A percentile compares a stretch with the other conserved stretches of the same genome.
Conservation (phyloP, 441 rosid species). For the Croton laevigatus region DNA sequence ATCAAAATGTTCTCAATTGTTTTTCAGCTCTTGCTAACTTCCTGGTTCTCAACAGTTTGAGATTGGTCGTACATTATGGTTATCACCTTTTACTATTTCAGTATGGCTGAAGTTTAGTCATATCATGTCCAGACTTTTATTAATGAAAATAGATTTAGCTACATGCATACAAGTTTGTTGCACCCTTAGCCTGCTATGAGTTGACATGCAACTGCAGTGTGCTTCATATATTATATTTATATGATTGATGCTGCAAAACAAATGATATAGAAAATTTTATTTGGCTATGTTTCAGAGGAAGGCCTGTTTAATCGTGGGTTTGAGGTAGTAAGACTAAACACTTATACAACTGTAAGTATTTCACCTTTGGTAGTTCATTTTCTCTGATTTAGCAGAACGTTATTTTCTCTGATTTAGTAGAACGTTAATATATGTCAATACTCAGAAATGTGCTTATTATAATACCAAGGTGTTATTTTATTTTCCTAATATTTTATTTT, state of each 20-base stretch:
- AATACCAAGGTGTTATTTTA: neutral
- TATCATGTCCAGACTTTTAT: neutral
- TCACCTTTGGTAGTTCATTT: slow-evolving; percentile 6
- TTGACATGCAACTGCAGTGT: slow-evolving; percentile 1
- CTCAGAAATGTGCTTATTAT: slow-evolving; percentile 4
- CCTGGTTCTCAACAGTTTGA: neutral
- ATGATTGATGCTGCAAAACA: slow-evolving; percentile 10
- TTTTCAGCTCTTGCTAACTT: neutral
- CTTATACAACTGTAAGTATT: slow-evolving; percentile 84
- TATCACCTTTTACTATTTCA: neutral
- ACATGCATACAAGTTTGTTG: slow-evolving; percentile 3
- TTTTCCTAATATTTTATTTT: neutral
- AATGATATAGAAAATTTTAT: slow-evolving; percentile 12
- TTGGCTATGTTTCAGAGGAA: slow-evolving; percentile 60
- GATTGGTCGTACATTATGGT: neutral
- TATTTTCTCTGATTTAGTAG: neutral
- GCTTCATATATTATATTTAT: slow-evolving; percentile 15
- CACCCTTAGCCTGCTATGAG: neutral
- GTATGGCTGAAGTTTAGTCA: neutral
- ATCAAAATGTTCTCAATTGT: neutral
- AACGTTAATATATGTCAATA: neutral
- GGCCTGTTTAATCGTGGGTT: slow-evolving; percentile 83
- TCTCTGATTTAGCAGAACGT: neutral
- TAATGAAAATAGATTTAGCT: neutral
- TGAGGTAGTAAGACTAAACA: slow-evolving; percentile 83